These are phyloP conservation scores for Mrakia blollopis DNA, from an alignment of 768 basidiomycete genomes.

Conservation along the genomic window DNA sequence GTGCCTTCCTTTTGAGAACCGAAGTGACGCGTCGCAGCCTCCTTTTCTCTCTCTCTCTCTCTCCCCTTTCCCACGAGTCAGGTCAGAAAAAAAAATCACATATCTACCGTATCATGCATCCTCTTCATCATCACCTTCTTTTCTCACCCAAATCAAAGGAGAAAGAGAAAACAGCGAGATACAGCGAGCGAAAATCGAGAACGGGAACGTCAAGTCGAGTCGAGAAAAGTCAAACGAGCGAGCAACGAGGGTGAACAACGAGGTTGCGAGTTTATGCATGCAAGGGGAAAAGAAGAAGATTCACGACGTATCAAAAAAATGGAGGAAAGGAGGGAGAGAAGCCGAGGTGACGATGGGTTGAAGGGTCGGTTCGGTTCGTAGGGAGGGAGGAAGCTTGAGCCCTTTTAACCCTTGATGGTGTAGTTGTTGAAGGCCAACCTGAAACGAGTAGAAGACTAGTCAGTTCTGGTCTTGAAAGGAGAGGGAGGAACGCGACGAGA, in stretches of 20 bases:
- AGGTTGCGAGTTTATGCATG: not conserved
- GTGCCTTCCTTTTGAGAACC: no score
- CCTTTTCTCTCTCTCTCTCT: no score
- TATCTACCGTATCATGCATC: no score
- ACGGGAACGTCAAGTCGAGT: not conserved
- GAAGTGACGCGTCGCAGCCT: no score
- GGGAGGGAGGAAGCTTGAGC: not conserved
- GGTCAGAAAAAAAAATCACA: no score
- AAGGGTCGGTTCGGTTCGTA: not conserved
- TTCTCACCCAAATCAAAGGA: no score
- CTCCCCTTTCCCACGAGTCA: no score
- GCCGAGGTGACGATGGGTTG: not conserved
- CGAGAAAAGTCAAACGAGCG: no score
- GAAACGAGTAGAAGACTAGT: not conserved
- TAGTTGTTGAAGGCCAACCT: constrained; percentile 31
- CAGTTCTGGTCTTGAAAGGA: not conserved
- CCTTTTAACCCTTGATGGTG: constrained; percentile 21
- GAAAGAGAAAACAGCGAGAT: no score
- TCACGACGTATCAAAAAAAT: not conserved
- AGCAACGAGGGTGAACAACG: not conserved
- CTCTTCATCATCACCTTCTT: no score
- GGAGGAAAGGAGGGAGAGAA: not conserved
- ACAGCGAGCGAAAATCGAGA: no score
- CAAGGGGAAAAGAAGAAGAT: not conserved
- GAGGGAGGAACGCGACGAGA: not conserved